Evolutionary conservation across 441 rosid genomes (phyloP).

Genomic region (Monsonia emarginata): DNA sequence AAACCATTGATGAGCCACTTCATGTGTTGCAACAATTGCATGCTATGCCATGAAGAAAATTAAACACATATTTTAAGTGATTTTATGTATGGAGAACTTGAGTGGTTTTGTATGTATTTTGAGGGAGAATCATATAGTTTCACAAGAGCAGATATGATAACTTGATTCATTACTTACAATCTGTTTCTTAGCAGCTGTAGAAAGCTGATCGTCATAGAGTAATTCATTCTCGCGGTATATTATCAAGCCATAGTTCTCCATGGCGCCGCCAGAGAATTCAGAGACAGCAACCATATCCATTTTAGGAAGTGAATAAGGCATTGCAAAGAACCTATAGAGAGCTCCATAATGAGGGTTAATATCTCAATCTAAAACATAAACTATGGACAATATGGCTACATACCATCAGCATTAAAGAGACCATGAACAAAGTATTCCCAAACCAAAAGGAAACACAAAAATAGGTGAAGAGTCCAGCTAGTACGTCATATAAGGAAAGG

Average conservation of each 20-base stretch:
- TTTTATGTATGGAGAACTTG: background rate
- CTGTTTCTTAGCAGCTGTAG: constrained; percentile 28
- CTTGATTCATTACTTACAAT: constrained; percentile 6
- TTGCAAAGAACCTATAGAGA: constrained; percentile 24
- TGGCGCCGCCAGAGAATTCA: constrained; percentile 31
- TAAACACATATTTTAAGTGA: no score
- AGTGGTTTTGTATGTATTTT: background rate
- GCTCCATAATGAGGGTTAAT: background rate
- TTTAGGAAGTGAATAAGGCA: constrained; percentile 34
- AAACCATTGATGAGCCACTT: constrained; percentile 39
- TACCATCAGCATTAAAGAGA: background rate
- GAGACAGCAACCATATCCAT: constrained; percentile 33
- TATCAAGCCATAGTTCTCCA: constrained; percentile 36
- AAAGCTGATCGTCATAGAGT: constrained; percentile 21
- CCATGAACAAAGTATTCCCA: background rate
- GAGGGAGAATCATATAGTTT: background rate
- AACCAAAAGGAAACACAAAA: no score
- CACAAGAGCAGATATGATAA: background rate
- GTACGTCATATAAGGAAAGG: no score
- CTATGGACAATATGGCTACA: background rate
- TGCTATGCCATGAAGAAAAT: constrained; percentile 14
- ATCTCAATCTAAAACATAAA: background rate
- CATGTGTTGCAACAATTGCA: constrained; percentile 27
- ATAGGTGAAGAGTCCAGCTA: no score
- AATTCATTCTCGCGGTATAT: constrained; percentile 26